Conservation (phyloP, 345 rosid genomes). For the Populus tremula region DNA sequence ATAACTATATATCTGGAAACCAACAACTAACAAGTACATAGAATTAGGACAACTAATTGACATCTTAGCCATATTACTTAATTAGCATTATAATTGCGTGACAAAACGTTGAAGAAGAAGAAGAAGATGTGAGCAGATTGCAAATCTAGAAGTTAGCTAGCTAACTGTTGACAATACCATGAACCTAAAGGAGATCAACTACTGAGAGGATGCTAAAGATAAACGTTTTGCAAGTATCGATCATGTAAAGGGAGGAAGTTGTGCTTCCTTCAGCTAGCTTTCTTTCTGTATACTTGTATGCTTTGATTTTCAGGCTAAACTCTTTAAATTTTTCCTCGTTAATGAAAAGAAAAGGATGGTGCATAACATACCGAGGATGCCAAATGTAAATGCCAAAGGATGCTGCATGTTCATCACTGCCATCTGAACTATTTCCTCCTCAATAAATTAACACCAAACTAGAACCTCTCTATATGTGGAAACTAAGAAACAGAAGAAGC, state of each 20-base stretch:
- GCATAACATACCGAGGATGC: constrained; percentile 57
- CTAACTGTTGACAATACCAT: too few relatives aligned
- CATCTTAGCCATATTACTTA: too few relatives aligned
- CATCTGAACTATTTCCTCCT: constrained; percentile 23
- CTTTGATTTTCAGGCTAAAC: too few relatives aligned
- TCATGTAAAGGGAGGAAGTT: not conserved
- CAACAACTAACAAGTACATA: not conserved
- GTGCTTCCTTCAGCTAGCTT: too few relatives aligned
- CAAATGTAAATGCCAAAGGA: constrained; percentile 46
- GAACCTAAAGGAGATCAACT: too few relatives aligned
- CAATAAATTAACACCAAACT: not conserved
- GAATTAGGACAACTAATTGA: too few relatives aligned
- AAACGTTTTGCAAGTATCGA: too few relatives aligned
- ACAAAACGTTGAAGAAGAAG: not conserved
- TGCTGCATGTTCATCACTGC: constrained; percentile 34
- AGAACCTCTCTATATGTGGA: not conserved
- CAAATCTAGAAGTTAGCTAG: too few relatives aligned
- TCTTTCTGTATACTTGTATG: too few relatives aligned
- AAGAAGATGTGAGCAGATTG: not conserved
- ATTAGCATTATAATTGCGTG: not conserved
- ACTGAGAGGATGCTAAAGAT: too few relatives aligned
- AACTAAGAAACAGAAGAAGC: constrained; percentile 5
- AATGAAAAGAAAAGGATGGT: not conserved
- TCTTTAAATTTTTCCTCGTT: too few relatives aligned
- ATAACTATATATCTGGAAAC: not conserved